These are phyloP conservation scores for Grosmannia huntii DNA, from an alignment of 2,329 filamentous ascomycete genomes.

Conservation along the genomic window DNA sequence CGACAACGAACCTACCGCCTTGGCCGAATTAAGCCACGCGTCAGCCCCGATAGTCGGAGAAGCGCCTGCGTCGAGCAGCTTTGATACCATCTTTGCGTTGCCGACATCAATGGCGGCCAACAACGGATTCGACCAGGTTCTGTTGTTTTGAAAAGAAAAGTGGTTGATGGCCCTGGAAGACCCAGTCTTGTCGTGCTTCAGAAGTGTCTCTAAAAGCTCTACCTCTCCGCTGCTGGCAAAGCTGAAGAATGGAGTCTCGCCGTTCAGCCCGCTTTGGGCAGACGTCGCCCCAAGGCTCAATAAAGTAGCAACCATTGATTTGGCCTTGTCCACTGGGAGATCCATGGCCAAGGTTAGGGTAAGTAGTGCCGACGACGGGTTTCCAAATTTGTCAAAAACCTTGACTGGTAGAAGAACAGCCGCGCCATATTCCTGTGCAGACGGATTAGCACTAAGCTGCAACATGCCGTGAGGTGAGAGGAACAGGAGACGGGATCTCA, in stretches of 20 bases:
- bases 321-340: constrained; percentile 49
- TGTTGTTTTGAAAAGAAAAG: constrained; percentile 27
- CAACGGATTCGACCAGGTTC: constrained; percentile 23
- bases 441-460: constrained; percentile 6
- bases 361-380: constrained; percentile 46
- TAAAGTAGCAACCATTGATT: constrained; percentile 50
- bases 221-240: constrained; percentile 39
- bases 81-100: constrained; percentile 39
- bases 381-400: constrained; percentile 35
- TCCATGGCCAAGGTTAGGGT: constrained; percentile 55
- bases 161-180: constrained; percentile 56
- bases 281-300: constrained; percentile 59
- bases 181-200: constrained; percentile 45
- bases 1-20: constrained; percentile 26
- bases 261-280: constrained; percentile 55
- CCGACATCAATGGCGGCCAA: constrained; percentile 42
- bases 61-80: constrained; percentile 52
- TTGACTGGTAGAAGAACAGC: constrained; percentile 62
- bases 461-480: not conserved
- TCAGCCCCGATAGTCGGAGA: constrained; percentile 47
- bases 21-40: constrained; percentile 46
- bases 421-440: constrained; percentile 52
- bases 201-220: constrained; percentile 35
- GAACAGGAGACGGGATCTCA: constrained; percentile 16
- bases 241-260: constrained; percentile 54